These are phyloP conservation scores for Triticum aestivum DNA, from an alignment of 176 grass and related monocot species.

Conservation along the genomic window DNA sequence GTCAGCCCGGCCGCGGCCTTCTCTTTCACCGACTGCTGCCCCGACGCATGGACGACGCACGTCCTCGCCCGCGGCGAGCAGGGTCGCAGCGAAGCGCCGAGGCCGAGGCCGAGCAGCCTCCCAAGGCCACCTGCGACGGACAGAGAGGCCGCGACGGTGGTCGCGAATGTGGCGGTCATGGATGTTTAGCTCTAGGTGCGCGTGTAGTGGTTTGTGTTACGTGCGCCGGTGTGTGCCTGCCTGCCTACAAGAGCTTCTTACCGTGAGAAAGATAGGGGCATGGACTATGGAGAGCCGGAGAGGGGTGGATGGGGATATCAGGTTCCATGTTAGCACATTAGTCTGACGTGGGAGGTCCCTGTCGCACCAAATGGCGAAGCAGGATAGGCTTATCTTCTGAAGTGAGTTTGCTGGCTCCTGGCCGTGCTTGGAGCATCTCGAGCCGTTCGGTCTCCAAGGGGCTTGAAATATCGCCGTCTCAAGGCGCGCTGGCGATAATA, in stretches of 20 bases:
- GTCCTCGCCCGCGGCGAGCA: not conserved
- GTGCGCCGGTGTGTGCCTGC: no score
- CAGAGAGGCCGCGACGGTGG: not conserved
- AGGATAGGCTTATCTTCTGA: not conserved
- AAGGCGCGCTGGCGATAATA: no score
- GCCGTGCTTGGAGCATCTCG: no score
- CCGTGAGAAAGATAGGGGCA: not conserved
- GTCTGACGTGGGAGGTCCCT: not conserved
- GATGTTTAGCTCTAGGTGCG: not conserved
- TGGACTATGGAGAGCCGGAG: not conserved
- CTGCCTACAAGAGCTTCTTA: no score
- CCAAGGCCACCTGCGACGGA: not conserved
- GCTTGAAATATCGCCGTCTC: no score
- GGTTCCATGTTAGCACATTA: not conserved
- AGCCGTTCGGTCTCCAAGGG: no score
- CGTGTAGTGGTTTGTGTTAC: not conserved
- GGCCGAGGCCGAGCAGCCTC: not conserved
- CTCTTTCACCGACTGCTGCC: constrained; percentile 1
- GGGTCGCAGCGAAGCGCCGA: not conserved
- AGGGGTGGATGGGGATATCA: not conserved
- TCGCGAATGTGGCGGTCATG: no score
- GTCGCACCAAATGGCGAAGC: not conserved
- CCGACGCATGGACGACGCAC: not conserved
- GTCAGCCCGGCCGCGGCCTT: not conserved
- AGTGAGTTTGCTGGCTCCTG: no score